Conservation (phyloP, 768 basidiomycete genomes). For the Cyathus striatus region DNA sequence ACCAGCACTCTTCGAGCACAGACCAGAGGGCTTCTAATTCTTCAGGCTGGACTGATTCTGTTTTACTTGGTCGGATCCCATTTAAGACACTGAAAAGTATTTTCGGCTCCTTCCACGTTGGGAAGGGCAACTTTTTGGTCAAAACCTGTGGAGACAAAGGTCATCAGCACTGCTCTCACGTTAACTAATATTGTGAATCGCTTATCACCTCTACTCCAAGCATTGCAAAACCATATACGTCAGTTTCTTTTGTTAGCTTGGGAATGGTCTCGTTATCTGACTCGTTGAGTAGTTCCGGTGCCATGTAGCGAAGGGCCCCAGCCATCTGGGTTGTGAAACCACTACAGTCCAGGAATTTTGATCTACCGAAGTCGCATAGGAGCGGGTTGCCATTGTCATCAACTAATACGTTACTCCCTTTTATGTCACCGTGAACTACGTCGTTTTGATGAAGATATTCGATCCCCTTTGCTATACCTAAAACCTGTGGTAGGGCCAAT, state of each 20-base stretch:
- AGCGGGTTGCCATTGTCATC: constrained; percentile 6
- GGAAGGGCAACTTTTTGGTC: not conserved
- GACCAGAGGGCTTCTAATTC: constrained; percentile 1
- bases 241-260: constrained; percentile 8
- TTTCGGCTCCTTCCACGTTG: not conserved
- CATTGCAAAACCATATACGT: constrained; percentile 13
- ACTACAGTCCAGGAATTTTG: constrained; percentile 5
- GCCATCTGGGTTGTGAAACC: constrained; percentile 11
- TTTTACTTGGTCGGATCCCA: not conserved
- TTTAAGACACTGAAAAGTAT: not conserved
- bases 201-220: constrained; percentile 12
- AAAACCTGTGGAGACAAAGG: not conserved
- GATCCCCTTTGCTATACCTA: constrained; percentile 9
- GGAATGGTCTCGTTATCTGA: constrained; percentile 2
- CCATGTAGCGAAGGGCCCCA: constrained; percentile 7
- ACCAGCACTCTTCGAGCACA: constrained; percentile 5
- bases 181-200: too few species aligned
- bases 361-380: constrained; percentile 16
- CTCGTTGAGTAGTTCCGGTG: constrained; percentile 10
- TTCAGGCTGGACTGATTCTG: not conserved
- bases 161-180: too few species aligned
- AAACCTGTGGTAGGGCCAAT: constrained; percentile 5
- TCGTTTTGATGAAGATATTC: constrained; percentile 12
- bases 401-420: constrained; percentile 13
- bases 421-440: constrained; percentile 14